Conservation (phyloP, 2,329 filamentous ascomycete genomes). For the Orbilia javanica region DNA sequence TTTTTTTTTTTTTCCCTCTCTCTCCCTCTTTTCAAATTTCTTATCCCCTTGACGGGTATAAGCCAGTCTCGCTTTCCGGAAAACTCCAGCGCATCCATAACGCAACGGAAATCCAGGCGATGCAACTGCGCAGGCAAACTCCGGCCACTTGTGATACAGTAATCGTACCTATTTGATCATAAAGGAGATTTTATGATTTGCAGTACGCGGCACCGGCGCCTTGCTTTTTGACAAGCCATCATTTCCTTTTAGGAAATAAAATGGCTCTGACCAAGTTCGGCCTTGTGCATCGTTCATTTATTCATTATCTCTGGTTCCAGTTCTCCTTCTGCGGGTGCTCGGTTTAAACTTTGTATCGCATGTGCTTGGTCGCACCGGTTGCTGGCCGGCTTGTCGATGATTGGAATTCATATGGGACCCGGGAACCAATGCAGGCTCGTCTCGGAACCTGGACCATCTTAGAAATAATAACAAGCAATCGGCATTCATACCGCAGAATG, state of each 20-base stretch:
- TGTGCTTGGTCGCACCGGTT: conserved; percentile 37
- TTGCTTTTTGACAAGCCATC: conserved; percentile 16
- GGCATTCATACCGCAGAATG: conserved; percentile 57
- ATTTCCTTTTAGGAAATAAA: conserved; percentile 15
- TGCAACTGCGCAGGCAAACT: conserved; percentile 36
- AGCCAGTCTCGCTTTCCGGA: conserved; percentile 24
- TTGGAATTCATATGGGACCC: conserved; percentile 24
- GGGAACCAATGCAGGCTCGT: conserved; percentile 43
- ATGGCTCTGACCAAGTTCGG: conserved; percentile 15
- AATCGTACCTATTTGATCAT: conserved; percentile 19
- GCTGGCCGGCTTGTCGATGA: conserved; percentile 27
- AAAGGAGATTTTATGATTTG: conserved; percentile 41
- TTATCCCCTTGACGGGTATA: not conserved
- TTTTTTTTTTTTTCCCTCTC: not conserved
- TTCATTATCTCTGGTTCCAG: conserved; percentile 16
- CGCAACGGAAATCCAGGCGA: conserved; percentile 33
- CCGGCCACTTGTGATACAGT: conserved; percentile 20
- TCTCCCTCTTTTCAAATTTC: not conserved
- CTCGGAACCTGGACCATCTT: conserved; percentile 29
- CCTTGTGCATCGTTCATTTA: conserved; percentile 2
- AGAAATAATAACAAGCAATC: conserved; percentile 36
- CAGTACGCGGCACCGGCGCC: conserved; percentile 23
- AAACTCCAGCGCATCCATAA: conserved; percentile 19
- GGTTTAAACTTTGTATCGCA: conserved; percentile 54
- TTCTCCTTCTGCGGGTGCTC: conserved; percentile 29